Evolutionary conservation across 2,329 filamentous ascomycete genomes (phyloP).

Genomic region (Stemphylium beticola): DNA sequence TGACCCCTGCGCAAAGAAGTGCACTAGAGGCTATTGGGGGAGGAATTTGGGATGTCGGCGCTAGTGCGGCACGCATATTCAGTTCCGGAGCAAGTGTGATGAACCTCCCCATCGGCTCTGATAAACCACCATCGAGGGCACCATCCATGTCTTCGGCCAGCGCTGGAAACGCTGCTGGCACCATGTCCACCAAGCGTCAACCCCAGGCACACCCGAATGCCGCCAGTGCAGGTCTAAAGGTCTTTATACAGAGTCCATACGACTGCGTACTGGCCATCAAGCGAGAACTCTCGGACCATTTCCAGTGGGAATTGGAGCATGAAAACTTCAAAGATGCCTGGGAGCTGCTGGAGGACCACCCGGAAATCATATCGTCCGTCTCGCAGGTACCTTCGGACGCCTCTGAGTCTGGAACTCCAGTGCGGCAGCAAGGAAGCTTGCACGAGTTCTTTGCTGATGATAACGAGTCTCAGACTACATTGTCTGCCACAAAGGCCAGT

Average conservation of each 20-base stretch:
- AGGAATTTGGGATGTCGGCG: constrained; percentile 88
- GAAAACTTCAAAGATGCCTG: constrained; percentile 84
- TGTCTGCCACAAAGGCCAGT: constrained; percentile 61
- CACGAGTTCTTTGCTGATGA: constrained; percentile 78
- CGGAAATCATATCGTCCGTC: constrained; percentile 65
- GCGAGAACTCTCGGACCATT: constrained; percentile 82
- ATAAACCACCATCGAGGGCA: constrained; percentile 37
- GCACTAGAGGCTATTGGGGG: constrained; percentile 76
- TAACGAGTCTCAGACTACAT: constrained; percentile 63
- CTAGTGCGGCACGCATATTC: constrained; percentile 86
- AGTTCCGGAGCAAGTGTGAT: constrained; percentile 81
- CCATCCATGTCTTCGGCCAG: constrained; percentile 44
- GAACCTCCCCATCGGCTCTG: constrained; percentile 51
- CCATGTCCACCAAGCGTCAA: constrained; percentile 30
- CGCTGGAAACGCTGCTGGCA: constrained; percentile 35
- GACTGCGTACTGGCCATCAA: constrained; percentile 94
- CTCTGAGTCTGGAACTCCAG: constrained; percentile 53
- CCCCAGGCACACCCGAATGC: constrained; percentile 55
- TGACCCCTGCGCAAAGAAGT: constrained; percentile 68
- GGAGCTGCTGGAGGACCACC: constrained; percentile 87
- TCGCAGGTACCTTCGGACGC: constrained; percentile 47
- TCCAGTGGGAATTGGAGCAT: constrained; percentile 83
- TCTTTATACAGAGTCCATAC: constrained; percentile 96
- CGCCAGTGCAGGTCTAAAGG: constrained; percentile 69
- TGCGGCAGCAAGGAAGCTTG: constrained; percentile 54